Conservation (phyloP, 163 green algal species). For the Scenedesmus sp. region DNA sequence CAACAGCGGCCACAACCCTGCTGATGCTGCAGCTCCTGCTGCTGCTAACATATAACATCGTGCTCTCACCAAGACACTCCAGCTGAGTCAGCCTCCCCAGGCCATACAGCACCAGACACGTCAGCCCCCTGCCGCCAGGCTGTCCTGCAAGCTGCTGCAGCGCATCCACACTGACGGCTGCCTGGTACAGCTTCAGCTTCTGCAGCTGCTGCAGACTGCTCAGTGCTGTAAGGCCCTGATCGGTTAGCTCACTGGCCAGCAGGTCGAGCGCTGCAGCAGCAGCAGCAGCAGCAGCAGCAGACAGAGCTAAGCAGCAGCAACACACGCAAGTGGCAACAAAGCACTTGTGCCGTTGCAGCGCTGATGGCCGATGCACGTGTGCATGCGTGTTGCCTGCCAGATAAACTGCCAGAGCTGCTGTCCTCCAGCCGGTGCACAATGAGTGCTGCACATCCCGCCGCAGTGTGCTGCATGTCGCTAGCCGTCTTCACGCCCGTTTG, state of each 20-base stretch:
- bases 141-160: conserved; percentile 2
- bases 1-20: neutral
- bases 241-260: conserved; percentile 24
- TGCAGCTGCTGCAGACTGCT: neutral
- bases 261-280: conserved; percentile 16
- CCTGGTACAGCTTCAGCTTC: conserved; percentile 41
- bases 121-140: neutral
- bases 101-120: conserved; percentile 31
- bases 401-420: no score
- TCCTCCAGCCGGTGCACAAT: no score
- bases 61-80: conserved; percentile 9
- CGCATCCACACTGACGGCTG: neutral
- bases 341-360: no score
- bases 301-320: neutral
- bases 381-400: neutral
- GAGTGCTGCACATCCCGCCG: no score
- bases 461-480: no score
- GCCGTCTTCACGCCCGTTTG: no score
- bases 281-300: neutral
- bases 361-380: no score
- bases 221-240: conserved; percentile 25
- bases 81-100: neutral
- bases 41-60: neutral
- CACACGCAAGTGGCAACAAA: neutral
- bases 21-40: neutral